A percentile compares a stretch with the other conserved stretches of the same genome.
Evolutionary conservation across 441 rosid genomes (phyloP).

Genomic region (Hura crepitans): DNA sequence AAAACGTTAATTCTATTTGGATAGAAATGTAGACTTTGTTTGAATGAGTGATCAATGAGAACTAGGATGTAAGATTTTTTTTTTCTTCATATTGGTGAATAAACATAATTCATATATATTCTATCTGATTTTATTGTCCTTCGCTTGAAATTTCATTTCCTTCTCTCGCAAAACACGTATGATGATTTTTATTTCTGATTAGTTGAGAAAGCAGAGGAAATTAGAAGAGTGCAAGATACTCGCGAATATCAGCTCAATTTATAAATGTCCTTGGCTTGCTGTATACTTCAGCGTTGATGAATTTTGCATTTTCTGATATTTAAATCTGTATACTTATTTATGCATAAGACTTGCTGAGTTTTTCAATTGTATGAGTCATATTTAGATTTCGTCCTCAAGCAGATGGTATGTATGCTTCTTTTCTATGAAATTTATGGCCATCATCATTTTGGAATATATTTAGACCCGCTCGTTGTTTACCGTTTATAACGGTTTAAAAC

Average conservation of each 20-base stretch:
- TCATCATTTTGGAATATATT: not conserved
- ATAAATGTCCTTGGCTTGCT: not conserved
- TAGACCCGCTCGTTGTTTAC: not conserved
- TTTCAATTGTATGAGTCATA: too few species aligned
- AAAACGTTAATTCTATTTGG: too few species aligned
- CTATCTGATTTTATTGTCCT: not conserved
- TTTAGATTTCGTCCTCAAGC: not conserved
- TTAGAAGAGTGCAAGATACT: not conserved
- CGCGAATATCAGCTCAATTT: not conserved
- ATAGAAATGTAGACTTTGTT: not conserved
- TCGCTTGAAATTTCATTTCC: not conserved
- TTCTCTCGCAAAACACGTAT: not conserved
- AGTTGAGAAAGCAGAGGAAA: conserved; percentile 3
- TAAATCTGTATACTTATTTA: not conserved
- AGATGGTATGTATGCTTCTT: not conserved
- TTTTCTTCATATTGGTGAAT: not conserved
- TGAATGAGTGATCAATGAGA: not conserved
- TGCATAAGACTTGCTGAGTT: not conserved
- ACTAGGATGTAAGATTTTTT: not conserved
- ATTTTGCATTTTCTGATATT: not conserved
- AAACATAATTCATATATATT: not conserved
- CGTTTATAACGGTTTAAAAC: not conserved
- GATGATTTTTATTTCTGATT: not conserved
- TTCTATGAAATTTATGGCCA: not conserved
- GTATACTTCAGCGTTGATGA: not conserved